phyloP scores from a whole-genome alignment of 805 yeast species.

The Tetrapisispora namnaoensis region DNA sequence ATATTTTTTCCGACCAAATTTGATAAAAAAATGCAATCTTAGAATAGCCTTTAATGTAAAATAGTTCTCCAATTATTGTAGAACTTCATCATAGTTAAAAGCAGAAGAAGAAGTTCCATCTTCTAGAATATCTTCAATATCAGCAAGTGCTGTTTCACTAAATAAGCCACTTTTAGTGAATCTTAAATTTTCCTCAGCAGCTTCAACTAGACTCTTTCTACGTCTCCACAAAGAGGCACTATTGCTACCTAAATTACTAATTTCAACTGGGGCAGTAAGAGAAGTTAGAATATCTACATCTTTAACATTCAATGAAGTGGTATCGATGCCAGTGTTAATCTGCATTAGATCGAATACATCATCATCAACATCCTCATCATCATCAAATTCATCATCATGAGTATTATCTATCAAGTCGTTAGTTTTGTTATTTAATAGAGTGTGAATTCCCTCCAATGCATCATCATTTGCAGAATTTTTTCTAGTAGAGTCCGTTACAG shows the following conservation, averaged over 20 bases:
- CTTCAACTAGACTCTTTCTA: constrained; percentile 62
- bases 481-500: constrained; percentile 2
- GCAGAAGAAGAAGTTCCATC: constrained; percentile 10
- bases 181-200: constrained; percentile 65
- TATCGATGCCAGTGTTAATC: not conserved
- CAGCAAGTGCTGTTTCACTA: constrained; percentile 63
- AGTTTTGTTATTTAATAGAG: constrained; percentile 21
- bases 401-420: constrained; percentile 12
- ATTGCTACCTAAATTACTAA: constrained; percentile 16
- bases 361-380: constrained; percentile 5
- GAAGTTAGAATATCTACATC: constrained; percentile 29
- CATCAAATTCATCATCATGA: constrained; percentile 2
- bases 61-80: constrained; percentile 10
- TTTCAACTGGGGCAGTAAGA: constrained; percentile 27
- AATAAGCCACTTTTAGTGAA: constrained; percentile 69
- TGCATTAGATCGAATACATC: not conserved
- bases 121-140: constrained; percentile 51
- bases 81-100: constrained; percentile 21
- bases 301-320: not conserved
- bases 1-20: not conserved
- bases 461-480: constrained; percentile 22
- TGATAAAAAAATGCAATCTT: not conserved
- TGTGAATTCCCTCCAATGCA: constrained; percentile 26
- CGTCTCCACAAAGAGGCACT: constrained; percentile 35
- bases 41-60: not conserved